phyloP scores from a whole-genome alignment of 1,284 basidiomycete species.

The Trichosporon ovoides region DNA sequence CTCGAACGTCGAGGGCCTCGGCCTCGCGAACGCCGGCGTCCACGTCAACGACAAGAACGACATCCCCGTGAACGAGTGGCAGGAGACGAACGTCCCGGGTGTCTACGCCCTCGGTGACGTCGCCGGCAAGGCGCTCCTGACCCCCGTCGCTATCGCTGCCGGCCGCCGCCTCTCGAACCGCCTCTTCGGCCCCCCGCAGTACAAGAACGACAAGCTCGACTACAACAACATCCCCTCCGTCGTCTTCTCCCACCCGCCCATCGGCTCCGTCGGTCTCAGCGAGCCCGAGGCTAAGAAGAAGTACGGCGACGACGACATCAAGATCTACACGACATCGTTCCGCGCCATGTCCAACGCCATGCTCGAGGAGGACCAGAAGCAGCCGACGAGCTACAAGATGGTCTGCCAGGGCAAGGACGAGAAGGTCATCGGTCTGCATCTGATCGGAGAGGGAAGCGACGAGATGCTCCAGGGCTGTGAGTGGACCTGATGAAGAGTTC shows the following conservation, averaged over 20 bases:
- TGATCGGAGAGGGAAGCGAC: slow-evolving; percentile 83
- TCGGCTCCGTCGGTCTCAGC: slow-evolving; percentile 85
- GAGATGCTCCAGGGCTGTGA: slow-evolving; percentile 82
- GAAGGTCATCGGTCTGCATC: slow-evolving; percentile 89
- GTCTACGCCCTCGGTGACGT: slow-evolving; percentile 89
- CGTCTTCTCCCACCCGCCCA: slow-evolving; percentile 93
- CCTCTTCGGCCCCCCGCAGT: slow-evolving; percentile 77
- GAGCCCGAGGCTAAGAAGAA: slow-evolving; percentile 82
- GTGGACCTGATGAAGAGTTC: slow-evolving; percentile 8
- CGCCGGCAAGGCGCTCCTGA: slow-evolving; percentile 82
- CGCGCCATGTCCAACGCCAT: slow-evolving; percentile 81
- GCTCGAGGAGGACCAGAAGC: slow-evolving; percentile 73
- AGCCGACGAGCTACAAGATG: slow-evolving; percentile 90
- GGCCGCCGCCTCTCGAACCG: slow-evolving; percentile 83
- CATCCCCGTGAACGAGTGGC: slow-evolving; percentile 84
- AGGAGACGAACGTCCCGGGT: slow-evolving; percentile 68
- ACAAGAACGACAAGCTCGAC: slow-evolving; percentile 77
- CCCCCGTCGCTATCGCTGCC: slow-evolving; percentile 97
- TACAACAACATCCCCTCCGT: slow-evolving; percentile 91
- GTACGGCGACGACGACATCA: slow-evolving; percentile 78
- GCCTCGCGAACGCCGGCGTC: slow-evolving; percentile 72
- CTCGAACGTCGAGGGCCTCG: slow-evolving; percentile 71
- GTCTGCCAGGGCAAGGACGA: slow-evolving; percentile 81
- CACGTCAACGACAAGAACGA: slow-evolving; percentile 72
- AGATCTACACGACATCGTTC: slow-evolving; percentile 77